A percentile compares a stretch with the other conserved stretches of the same genome.
Evolutionary conservation across 768 basidiomycete species (phyloP).

Genomic region (Leccinum obscurum): DNA sequence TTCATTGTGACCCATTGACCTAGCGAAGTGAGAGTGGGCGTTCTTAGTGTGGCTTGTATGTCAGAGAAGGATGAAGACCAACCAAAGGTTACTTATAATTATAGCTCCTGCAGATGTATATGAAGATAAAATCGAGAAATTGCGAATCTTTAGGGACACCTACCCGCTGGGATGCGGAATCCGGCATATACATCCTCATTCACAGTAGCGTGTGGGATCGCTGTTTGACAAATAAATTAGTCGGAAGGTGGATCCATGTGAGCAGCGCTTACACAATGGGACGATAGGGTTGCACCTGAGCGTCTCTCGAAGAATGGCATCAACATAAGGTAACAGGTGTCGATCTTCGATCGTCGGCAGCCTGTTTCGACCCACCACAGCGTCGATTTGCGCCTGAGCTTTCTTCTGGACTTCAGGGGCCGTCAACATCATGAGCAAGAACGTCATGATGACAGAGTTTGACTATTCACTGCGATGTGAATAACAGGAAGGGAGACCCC

Average conservation of each 20-base stretch:
- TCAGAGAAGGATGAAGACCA: neutral
- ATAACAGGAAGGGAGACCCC: neutral
- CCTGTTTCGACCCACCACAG: constrained; percentile 13
- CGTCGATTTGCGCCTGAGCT: constrained; percentile 26
- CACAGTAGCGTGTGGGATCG: constrained; percentile 34
- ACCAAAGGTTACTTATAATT: constrained; percentile 23
- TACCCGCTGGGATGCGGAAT: constrained; percentile 51
- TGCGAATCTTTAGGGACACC: neutral
- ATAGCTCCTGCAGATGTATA: constrained; percentile 12
- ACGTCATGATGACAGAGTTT: constrained; percentile 24
- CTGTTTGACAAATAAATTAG: constrained; percentile 7
- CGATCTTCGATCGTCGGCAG: constrained; percentile 20
- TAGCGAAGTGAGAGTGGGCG: neutral
- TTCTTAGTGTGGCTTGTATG: neutral
- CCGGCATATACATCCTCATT: constrained; percentile 45
- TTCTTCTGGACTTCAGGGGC: constrained; percentile 18
- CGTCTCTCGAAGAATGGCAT: constrained; percentile 22
- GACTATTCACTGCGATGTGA: constrained; percentile 15
- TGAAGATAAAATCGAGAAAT: neutral
- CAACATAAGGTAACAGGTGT: constrained; percentile 20
- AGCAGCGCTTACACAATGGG: constrained; percentile 16
- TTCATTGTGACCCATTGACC: constrained; percentile 26
- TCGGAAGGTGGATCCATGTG: neutral
- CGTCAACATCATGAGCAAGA: constrained; percentile 22
- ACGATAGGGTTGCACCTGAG: constrained; percentile 16